phyloP scores from a whole-genome alignment of 2,329 filamentous ascomycete species.

The Pseudopithomyces maydicus region DNA sequence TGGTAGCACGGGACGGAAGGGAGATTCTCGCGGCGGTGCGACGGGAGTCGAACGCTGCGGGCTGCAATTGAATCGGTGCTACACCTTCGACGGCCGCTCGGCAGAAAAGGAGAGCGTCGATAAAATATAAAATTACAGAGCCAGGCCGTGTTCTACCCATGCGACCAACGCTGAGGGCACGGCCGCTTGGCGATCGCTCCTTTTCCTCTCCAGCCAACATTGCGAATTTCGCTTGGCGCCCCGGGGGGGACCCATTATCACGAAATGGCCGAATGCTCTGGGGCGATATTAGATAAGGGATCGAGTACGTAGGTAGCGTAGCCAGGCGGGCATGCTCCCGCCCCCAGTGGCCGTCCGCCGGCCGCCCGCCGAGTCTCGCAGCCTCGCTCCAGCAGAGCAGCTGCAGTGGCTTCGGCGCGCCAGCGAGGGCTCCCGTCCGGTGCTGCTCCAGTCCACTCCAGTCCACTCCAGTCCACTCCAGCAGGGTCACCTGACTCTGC shows the following conservation, averaged over 20 bases:
- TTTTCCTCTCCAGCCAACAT: background rate
- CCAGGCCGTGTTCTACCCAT: background rate
- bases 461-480: too few relatives aligned
- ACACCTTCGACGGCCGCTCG: background rate
- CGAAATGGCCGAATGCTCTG: background rate
- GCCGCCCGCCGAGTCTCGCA: too few relatives aligned
- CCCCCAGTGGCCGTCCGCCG: background rate
- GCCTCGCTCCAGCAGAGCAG: background rate
- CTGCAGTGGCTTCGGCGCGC: too few relatives aligned
- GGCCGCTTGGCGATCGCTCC: slow-evolving; percentile 4
- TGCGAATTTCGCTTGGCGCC: slow-evolving; percentile 2
- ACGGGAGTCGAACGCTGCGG: slow-evolving; percentile 3
- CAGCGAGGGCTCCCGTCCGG: too few relatives aligned
- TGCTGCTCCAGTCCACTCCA: too few relatives aligned
- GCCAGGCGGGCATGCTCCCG: background rate
- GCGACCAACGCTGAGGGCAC: slow-evolving; percentile 5
- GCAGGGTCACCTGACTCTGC: background rate
- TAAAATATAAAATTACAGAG: slow-evolving; percentile 4
- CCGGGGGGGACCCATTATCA: background rate
- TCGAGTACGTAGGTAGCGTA: too few relatives aligned
- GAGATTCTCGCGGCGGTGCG: slow-evolving; percentile 1
- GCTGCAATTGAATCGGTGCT: background rate
- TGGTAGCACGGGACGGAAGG: slow-evolving; percentile 7
- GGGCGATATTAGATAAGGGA: too few relatives aligned
- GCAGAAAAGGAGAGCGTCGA: slow-evolving; percentile 1